These are phyloP conservation scores for Micractinium conductrix DNA, from an alignment of 139 green algal genomes.

Conservation along the genomic window DNA sequence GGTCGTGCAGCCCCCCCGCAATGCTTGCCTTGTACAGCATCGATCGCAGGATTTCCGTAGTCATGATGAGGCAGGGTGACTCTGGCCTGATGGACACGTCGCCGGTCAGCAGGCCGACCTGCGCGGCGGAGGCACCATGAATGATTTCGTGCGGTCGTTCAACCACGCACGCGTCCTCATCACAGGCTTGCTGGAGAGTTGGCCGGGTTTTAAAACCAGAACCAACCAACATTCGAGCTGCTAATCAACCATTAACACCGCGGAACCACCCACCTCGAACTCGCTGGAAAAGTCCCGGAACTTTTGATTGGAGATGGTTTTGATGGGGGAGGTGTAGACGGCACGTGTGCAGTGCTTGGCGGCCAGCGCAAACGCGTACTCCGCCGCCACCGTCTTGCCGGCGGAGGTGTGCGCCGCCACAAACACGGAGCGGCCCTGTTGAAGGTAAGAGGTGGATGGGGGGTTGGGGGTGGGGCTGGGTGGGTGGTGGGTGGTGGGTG, in stretches of 20 bases:
- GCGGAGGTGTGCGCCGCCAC: conserved; percentile 95
- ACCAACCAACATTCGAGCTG: no score
- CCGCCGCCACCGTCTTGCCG: conserved; percentile 97
- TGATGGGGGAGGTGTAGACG: conserved; percentile 98
- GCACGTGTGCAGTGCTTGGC: conserved; percentile 79
- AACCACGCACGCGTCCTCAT: not conserved
- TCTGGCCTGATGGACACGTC: conserved; percentile 93
- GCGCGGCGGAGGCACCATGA: not conserved
- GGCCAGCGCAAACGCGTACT: conserved; percentile 97
- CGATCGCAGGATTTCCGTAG: conserved; percentile 95
- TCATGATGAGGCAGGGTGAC: conserved; percentile 96
- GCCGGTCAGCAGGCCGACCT: conserved; percentile 94
- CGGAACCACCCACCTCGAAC: conserved; percentile 72
- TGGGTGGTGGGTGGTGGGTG: no score
- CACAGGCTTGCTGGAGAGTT: not conserved
- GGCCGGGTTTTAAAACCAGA: no score
- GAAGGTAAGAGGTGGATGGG: no score
- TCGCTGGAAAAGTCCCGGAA: conserved; percentile 92
- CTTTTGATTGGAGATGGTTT: conserved; percentile 99
- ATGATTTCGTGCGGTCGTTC: not conserved
- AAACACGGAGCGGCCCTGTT: conserved; percentile 78
- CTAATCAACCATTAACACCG: no score
- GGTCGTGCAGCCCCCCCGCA: no score
- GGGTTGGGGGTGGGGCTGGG: no score
- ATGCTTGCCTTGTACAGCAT: conserved; percentile 98